These are phyloP conservation scores for Pichia pseudocactophila DNA, from an alignment of 805 yeast genomes.

Conservation along the genomic window DNA sequence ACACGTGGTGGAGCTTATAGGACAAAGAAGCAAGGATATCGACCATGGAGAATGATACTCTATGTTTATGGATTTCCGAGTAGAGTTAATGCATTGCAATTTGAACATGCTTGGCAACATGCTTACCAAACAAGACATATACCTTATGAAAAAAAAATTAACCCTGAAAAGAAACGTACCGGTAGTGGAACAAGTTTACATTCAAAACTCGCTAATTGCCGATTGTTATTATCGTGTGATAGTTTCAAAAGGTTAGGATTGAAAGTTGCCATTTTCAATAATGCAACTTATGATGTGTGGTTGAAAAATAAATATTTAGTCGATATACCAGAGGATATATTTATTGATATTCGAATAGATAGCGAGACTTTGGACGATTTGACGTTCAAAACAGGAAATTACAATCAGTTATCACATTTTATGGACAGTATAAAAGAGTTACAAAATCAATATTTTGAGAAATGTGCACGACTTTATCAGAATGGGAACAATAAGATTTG, in stretches of 20 bases:
- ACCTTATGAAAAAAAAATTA: constrained; percentile 29
- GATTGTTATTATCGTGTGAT: constrained; percentile 33
- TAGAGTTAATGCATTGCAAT: constrained; percentile 60
- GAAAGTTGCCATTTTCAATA: constrained; percentile 37
- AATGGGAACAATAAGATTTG: constrained; percentile 8
- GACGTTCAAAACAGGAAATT: constrained; percentile 22
- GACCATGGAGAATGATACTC: constrained; percentile 70
- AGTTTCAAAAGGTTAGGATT: constrained; percentile 41
- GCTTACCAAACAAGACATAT: constrained; percentile 57
- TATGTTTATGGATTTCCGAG: constrained; percentile 67
- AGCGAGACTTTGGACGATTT: constrained; percentile 3
- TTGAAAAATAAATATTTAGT: constrained; percentile 26
- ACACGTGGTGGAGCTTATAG: constrained; percentile 58
- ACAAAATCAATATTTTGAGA: constrained; percentile 14
- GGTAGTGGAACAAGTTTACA: constrained; percentile 34
- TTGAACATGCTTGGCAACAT: constrained; percentile 84
- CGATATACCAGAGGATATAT: constrained; percentile 16
- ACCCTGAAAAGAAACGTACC: constrained; percentile 23
- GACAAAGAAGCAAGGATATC: constrained; percentile 44
- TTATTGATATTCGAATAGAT: constrained; percentile 10
- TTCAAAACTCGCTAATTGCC: constrained; percentile 39
- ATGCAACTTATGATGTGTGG: constrained; percentile 29
- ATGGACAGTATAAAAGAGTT: constrained; percentile 8
- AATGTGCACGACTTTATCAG: constrained; percentile 12
- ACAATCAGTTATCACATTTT: constrained; percentile 20